Evolutionary conservation across 805 yeast species (phyloP).

Genomic region (Yamadazyma scolyti): DNA sequence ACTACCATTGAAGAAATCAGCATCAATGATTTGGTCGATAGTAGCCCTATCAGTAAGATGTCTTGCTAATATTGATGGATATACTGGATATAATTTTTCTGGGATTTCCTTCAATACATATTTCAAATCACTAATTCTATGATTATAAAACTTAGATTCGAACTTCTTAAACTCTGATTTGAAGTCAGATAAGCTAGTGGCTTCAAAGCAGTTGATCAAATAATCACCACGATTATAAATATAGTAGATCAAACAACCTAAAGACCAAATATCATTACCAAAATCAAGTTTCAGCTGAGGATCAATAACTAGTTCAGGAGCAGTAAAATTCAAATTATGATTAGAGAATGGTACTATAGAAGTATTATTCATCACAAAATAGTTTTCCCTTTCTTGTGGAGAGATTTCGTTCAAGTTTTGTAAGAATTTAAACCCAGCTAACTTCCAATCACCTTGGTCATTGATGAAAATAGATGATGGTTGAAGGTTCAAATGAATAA

Average conservation of each 20-base stretch:
- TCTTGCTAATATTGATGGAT: conserved; percentile 53
- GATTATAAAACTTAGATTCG: conserved; percentile 42
- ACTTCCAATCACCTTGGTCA: conserved; percentile 90
- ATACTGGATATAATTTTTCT: conserved; percentile 43
- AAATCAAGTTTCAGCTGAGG: conserved; percentile 49
- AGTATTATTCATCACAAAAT: conserved; percentile 66
- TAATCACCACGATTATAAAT: conserved; percentile 57
- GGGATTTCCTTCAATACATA: conserved; percentile 59
- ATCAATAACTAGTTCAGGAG: conserved; percentile 80
- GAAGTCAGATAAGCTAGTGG: conserved; percentile 57
- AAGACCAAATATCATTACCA: conserved; percentile 77
- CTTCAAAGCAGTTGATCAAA: conserved; percentile 36
- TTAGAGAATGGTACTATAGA: conserved; percentile 78
- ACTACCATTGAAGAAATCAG: conserved; percentile 78
- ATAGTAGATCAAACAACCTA: conserved; percentile 73
- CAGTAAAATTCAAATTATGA: conserved; percentile 67
- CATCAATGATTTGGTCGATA: conserved; percentile 65
- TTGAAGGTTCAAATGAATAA: conserved; percentile 72
- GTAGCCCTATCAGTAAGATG: conserved; percentile 55
- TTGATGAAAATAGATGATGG: conserved; percentile 78
- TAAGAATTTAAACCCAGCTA: conserved; percentile 63
- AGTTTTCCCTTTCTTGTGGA: conserved; percentile 50
- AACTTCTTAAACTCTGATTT: conserved; percentile 51
- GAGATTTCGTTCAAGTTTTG: conserved; percentile 48
- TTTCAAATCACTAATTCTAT: conserved; percentile 29